Conservation (phyloP, 495 filamentous ascomycete genomes). For the Aspergillus carlsbadensis region DNA sequence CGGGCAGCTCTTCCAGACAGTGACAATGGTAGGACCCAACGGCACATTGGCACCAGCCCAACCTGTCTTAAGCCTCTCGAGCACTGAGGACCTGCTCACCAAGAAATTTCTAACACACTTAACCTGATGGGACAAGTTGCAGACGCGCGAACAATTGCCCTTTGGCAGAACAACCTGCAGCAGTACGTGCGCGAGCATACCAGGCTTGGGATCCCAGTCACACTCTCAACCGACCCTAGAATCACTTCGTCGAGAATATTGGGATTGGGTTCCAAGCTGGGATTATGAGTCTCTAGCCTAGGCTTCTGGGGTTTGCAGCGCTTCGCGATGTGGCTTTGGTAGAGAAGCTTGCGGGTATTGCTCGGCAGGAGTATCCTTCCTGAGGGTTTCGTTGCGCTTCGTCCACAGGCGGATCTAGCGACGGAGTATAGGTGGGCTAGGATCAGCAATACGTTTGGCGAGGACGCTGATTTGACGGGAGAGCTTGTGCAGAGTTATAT, state of each 20-base stretch:
- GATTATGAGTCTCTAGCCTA: conserved; percentile 1
- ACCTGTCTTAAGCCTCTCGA: no score
- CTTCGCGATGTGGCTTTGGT: background rate
- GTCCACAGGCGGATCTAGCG: conserved; percentile 37
- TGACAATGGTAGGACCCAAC: background rate
- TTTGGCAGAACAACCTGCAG: background rate
- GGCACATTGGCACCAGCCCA: background rate
- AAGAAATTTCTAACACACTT: conserved; percentile 7
- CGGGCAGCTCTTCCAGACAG: conserved; percentile 6
- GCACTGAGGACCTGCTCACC: background rate
- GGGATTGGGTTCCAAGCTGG: conserved; percentile 2
- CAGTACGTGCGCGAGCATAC: background rate
- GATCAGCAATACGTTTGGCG: conserved; percentile 28
- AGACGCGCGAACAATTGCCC: background rate
- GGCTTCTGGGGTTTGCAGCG: conserved; percentile 1
- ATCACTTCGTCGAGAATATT: conserved; percentile 6
- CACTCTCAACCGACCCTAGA: conserved; percentile 3
- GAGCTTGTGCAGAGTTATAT: conserved; percentile 1
- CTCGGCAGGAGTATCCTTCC: conserved; percentile 3
- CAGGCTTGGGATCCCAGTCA: conserved; percentile 10
- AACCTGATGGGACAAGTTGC: conserved; percentile 4
- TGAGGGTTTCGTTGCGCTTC: conserved; percentile 22
- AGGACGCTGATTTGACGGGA: conserved; percentile 26
- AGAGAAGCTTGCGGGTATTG: background rate
- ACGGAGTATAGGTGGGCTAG: conserved; percentile 40